These are phyloP conservation scores for Senna tora DNA, from an alignment of 306 rosid genomes.

Conservation along the genomic window DNA sequence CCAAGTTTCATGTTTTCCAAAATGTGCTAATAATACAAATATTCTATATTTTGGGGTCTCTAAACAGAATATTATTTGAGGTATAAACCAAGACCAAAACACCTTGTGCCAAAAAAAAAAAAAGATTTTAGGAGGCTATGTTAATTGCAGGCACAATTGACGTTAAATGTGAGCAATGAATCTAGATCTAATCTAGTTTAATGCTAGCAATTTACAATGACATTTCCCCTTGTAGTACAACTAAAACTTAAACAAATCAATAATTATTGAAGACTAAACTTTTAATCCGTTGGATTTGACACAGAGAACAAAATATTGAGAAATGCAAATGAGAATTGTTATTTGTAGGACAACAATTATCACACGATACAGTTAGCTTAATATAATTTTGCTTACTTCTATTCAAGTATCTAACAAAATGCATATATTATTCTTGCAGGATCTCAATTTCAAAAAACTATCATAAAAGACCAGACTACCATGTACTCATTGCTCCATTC, in stretches of 20 bases:
- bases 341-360: not conserved
- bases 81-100: not conserved
- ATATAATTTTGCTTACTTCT: not conserved
- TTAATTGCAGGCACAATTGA: not conserved
- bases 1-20: not conserved
- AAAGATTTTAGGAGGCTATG: not conserved
- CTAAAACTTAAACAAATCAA: no score
- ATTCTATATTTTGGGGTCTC: not conserved
- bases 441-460: not conserved
- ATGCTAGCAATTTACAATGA: slow-evolving; percentile 11
- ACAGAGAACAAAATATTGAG: not conserved
- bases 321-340: no score
- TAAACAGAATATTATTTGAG: not conserved
- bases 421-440: slow-evolving; percentile 3
- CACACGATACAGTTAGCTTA: not conserved
- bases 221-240: not conserved
- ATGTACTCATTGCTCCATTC: not conserved
- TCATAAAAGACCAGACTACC: not conserved
- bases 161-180: not conserved
- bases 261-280: no score
- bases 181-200: slow-evolving; percentile 1
- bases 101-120: not conserved
- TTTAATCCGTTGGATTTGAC: not conserved
- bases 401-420: not conserved
- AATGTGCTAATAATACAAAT: not conserved